Evolutionary conservation across 768 basidiomycete species (phyloP).

Genomic region (Omphalotus guepiniiformis): DNA sequence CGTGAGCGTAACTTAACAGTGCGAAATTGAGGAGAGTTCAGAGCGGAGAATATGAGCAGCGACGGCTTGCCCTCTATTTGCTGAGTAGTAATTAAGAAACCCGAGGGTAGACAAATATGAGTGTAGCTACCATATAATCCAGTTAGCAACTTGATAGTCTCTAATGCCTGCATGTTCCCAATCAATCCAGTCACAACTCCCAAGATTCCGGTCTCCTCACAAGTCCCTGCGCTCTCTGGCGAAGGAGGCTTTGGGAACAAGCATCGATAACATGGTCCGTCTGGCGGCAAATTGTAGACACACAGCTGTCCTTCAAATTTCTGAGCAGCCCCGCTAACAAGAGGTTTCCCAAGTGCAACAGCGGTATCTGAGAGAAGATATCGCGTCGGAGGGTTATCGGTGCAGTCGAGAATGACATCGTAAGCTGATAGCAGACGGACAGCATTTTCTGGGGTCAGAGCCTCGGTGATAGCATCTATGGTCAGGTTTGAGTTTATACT

Average conservation of each 20-base stretch:
- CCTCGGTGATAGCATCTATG: conserved; percentile 49
- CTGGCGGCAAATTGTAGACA: conserved; percentile 61
- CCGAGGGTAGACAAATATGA: background rate
- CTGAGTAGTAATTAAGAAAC: background rate
- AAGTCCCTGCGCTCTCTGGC: conserved; percentile 60
- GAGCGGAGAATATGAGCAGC: conserved; percentile 71
- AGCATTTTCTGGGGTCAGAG: conserved; percentile 63
- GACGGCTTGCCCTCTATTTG: conserved; percentile 57
- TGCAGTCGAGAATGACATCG: conserved; percentile 87
- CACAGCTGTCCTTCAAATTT: conserved; percentile 79
- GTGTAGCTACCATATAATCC: conserved; percentile 55
- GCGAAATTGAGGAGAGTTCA: conserved; percentile 69
- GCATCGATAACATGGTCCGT: conserved; percentile 92
- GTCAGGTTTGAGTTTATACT: conserved; percentile 75
- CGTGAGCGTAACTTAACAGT: conserved; percentile 75
- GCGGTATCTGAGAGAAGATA: conserved; percentile 90
- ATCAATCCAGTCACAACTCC: conserved; percentile 89
- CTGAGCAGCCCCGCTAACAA: conserved; percentile 92
- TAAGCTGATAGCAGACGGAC: conserved; percentile 55
- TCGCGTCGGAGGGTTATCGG: conserved; percentile 88
- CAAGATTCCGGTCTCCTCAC: conserved; percentile 85
- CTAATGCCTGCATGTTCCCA: conserved; percentile 85
- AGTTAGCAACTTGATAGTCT: conserved; percentile 75
- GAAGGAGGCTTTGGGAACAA: conserved; percentile 82
- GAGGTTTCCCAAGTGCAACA: conserved; percentile 69